Percentiles rank a stretch among this genome's conserved stretches.
These are phyloP conservation scores for Salix arbutifolia DNA, from an alignment of 345 rosid genomes.

Conservation along the genomic window DNA sequence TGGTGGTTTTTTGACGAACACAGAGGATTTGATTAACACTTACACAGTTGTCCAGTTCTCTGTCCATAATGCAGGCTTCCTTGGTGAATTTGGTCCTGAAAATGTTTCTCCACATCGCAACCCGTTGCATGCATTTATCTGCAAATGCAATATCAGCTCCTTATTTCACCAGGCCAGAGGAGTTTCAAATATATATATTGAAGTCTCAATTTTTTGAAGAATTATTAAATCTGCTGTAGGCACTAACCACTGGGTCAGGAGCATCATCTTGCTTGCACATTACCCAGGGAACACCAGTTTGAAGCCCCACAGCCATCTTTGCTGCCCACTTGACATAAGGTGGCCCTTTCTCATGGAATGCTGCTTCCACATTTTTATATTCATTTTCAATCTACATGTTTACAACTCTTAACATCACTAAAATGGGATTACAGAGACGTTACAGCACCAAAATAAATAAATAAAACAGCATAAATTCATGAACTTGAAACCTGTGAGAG, in stretches of 20 bases:
- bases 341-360: slow-evolving; percentile 52
- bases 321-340: slow-evolving; percentile 70
- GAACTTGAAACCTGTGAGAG: slow-evolving; percentile 55
- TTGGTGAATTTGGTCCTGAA: slow-evolving; percentile 68
- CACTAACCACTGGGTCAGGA: slow-evolving; percentile 70
- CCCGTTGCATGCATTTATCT: slow-evolving; percentile 76
- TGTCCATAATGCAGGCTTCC: slow-evolving; percentile 75
- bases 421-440: background rate
- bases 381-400: slow-evolving; percentile 64
- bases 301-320: slow-evolving; percentile 52
- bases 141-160: slow-evolving; percentile 4
- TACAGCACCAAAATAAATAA: background rate
- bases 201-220: background rate
- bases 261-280: slow-evolving; percentile 87
- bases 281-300: slow-evolving; percentile 76
- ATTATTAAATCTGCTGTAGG: background rate
- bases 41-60: slow-evolving; percentile 81
- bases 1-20: background rate
- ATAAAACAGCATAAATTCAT: background rate
- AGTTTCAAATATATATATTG: background rate
- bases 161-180: background rate
- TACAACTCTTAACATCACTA: background rate
- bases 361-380: slow-evolving; percentile 47
- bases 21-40: slow-evolving; percentile 3
- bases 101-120: slow-evolving; percentile 70